Percentiles rank a stretch among this genome's conserved stretches.
Evolutionary conservation across 306 rosid genomes (phyloP).

Genomic region (Ormosia emarginata): DNA sequence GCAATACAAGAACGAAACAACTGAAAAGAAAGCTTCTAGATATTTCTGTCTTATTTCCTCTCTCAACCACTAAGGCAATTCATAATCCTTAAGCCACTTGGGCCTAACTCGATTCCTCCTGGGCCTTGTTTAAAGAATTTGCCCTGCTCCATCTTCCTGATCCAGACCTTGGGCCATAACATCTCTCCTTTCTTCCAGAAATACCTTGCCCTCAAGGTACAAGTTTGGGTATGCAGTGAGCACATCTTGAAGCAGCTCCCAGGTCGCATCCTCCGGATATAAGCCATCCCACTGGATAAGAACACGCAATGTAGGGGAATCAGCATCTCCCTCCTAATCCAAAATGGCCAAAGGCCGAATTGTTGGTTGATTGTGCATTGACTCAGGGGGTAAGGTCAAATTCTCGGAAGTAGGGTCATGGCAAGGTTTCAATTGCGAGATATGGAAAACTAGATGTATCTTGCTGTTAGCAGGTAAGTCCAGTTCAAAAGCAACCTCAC

Average conservation of each 20-base stretch:
- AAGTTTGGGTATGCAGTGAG: neutral
- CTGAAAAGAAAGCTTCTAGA: too few species aligned
- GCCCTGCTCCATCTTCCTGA: too few species aligned
- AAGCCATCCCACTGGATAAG: neutral
- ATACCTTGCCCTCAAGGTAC: neutral
- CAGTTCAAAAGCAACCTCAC: neutral
- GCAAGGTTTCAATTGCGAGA: neutral
- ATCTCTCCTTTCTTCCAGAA: too few species aligned
- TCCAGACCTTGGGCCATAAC: too few species aligned
- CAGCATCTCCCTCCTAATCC: neutral
- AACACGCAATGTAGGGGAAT: neutral
- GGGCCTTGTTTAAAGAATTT: too few species aligned
- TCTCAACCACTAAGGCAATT: too few species aligned
- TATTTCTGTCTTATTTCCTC: too few species aligned
- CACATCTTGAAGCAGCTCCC: neutral
- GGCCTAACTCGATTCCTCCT: too few species aligned
- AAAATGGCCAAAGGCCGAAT: neutral
- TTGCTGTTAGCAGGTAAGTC: neutral
- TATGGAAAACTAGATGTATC: neutral
- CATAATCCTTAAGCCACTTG: too few species aligned
- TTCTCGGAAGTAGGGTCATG: neutral
- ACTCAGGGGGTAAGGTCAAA: neutral
- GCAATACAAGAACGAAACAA: too few species aligned
- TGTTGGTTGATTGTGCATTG: neutral
- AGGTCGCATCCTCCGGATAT: neutral